phyloP scores from a whole-genome alignment of 805 yeast genomes.

The Candida boidinii region DNA sequence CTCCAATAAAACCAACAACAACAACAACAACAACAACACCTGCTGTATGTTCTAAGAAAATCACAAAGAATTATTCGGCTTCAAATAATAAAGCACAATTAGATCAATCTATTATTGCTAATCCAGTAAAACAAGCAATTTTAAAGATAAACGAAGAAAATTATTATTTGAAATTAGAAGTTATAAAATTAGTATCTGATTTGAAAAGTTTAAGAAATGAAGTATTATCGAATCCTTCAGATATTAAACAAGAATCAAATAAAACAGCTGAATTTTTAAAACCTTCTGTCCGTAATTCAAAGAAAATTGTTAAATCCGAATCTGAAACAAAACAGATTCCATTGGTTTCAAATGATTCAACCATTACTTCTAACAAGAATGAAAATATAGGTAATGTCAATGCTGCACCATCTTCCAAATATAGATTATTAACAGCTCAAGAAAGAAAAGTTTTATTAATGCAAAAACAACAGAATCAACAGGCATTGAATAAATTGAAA shows the following conservation, averaged over 20 bases:
- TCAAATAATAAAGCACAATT: neutral
- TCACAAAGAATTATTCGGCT: neutral
- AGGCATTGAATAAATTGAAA: too few species aligned
- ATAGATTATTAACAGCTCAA: too few species aligned
- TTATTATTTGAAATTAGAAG: conserved; percentile 32
- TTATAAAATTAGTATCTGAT: conserved; percentile 35
- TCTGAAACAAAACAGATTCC: neutral
- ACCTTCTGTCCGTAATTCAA: neutral
- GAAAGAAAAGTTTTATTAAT: too few species aligned
- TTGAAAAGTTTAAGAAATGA: conserved; percentile 27
- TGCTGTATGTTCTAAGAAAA: too few species aligned
- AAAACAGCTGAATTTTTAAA: neutral
- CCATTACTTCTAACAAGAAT: too few species aligned
- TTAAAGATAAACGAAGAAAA: conserved; percentile 36
- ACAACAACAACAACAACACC: neutral
- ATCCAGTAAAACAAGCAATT: conserved; percentile 31
- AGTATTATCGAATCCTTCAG: conserved; percentile 3
- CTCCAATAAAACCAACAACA: neutral
- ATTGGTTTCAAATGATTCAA: neutral
- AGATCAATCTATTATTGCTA: conserved; percentile 16
- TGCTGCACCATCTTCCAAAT: neutral
- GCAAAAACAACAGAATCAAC: too few species aligned
- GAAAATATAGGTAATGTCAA: neutral
- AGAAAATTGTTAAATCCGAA: too few species aligned
- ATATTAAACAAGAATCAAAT: neutral